phyloP scores from a whole-genome alignment of 345 rosid species.

The Lepidium africanum region DNA sequence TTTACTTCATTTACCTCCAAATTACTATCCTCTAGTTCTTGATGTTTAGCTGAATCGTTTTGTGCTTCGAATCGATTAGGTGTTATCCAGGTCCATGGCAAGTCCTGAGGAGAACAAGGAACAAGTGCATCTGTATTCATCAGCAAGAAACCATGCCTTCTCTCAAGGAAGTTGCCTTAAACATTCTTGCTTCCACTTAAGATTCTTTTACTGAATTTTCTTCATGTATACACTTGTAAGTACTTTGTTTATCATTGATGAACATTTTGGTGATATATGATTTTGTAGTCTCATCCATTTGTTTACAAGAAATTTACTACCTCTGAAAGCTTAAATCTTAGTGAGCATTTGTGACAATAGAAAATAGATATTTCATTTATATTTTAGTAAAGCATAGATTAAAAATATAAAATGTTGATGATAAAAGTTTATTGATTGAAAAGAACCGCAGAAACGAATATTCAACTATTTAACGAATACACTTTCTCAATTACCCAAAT shows the following conservation, averaged over 20 bases:
- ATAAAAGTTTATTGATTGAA: too few relatives aligned
- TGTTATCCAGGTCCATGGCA: constrained; percentile 95
- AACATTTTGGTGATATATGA: neutral
- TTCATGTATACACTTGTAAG: neutral
- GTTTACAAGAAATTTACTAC: neutral
- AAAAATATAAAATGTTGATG: too few relatives aligned
- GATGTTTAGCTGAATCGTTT: neutral
- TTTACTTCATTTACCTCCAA: neutral
- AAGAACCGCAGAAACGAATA: too few relatives aligned
- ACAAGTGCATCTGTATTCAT: constrained; percentile 44
- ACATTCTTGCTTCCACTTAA: constrained; percentile 74
- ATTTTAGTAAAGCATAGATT: too few relatives aligned
- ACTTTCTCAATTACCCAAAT: too few relatives aligned
- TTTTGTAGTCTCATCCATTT: neutral
- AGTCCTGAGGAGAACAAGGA: constrained; percentile 53
- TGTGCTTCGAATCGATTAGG: constrained; percentile 24
- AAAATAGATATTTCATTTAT: too few relatives aligned
- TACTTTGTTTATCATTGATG: neutral
- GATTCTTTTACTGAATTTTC: constrained; percentile 1
- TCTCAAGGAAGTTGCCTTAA: constrained; percentile 80
- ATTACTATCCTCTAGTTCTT: neutral
- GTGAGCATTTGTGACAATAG: too few relatives aligned
- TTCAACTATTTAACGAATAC: too few relatives aligned
- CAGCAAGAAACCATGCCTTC: constrained; percentile 84
- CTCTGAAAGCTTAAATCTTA: neutral